Conservation (phyloP, 1,284 basidiomycete species). For the Spongispora temasekensis region DNA sequence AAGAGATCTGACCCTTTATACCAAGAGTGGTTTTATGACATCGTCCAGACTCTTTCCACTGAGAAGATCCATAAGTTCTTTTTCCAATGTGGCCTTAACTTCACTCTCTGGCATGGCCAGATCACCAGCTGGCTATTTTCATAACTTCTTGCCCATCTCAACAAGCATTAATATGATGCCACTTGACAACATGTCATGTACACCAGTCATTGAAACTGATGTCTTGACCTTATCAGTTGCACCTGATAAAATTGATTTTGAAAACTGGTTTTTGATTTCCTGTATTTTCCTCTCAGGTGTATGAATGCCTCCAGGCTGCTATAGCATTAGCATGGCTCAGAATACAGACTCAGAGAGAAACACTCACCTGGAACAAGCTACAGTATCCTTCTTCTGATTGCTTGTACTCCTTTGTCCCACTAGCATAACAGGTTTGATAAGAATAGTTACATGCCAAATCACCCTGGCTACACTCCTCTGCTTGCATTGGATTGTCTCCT, state of each 20-base stretch:
- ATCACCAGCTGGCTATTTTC: neutral
- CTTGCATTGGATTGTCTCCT: neutral
- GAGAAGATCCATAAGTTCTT: neutral
- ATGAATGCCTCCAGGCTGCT: neutral
- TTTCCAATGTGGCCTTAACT: neutral
- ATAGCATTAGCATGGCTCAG: neutral
- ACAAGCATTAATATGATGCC: neutral
- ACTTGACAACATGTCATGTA: conserved; percentile 1
- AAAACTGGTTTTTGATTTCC: conserved; percentile 11
- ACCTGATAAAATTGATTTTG: neutral
- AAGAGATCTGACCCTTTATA: neutral
- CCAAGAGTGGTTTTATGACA: neutral
- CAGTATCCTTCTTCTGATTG: neutral
- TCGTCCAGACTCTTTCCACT: neutral
- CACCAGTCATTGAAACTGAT: conserved; percentile 1
- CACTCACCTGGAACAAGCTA: neutral
- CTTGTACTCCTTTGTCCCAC: neutral
- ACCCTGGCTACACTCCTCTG: neutral
- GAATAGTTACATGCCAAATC: neutral
- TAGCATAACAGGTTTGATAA: neutral
- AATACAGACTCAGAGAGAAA: neutral
- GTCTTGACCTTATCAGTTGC: neutral
- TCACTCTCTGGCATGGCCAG: neutral
- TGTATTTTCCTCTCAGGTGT: conserved; percentile 1
- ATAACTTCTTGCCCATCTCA: conserved; percentile 1